These are phyloP conservation scores for Russula vinacea DNA, from an alignment of 768 basidiomycete genomes.

Conservation along the genomic window DNA sequence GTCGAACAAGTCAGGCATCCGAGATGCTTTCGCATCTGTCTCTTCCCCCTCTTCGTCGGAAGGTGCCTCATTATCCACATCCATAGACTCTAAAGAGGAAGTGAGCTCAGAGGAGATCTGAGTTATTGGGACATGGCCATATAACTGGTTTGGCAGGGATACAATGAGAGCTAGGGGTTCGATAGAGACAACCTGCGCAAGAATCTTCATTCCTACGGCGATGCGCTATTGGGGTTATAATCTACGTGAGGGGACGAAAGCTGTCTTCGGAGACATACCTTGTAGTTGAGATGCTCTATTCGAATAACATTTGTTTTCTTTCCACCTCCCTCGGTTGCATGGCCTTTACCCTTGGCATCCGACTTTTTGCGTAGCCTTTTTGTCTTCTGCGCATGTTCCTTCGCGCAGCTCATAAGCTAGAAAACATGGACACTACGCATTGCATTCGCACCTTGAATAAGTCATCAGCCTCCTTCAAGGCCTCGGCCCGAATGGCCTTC, in stretches of 20 bases:
- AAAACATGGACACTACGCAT: neutral
- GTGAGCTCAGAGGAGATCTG: constrained; percentile 83
- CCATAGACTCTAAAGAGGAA: constrained; percentile 59
- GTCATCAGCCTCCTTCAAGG: constrained; percentile 77
- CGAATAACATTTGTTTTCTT: constrained; percentile 57
- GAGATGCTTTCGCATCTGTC: constrained; percentile 34
- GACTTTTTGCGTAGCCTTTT: constrained; percentile 50
- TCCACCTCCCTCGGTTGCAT: constrained; percentile 37
- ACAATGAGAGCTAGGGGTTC: constrained; percentile 87
- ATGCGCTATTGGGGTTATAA: constrained; percentile 55
- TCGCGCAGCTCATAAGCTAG: constrained; percentile 1
- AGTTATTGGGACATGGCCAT: constrained; percentile 92
- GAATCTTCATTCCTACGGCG: constrained; percentile 75
- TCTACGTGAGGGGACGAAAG: constrained; percentile 1
- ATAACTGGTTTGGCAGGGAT: constrained; percentile 93
- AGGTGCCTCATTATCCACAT: constrained; percentile 45
- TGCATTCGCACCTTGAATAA: constrained; percentile 57
- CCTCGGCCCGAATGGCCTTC: constrained; percentile 82
- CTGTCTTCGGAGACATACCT: constrained; percentile 45
- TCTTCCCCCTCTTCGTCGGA: constrained; percentile 50
- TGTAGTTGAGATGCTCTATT: constrained; percentile 92
- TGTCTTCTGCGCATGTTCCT: constrained; percentile 38
- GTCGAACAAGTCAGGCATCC: constrained; percentile 64
- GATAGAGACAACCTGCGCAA: constrained; percentile 83
- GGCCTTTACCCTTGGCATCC: constrained; percentile 39